Evolutionary conservation across 1,139 yeast genomes (phyloP), one percentile per base, ranked within the genome.

Genomic region (Hyphopichia fennica): DNA sequence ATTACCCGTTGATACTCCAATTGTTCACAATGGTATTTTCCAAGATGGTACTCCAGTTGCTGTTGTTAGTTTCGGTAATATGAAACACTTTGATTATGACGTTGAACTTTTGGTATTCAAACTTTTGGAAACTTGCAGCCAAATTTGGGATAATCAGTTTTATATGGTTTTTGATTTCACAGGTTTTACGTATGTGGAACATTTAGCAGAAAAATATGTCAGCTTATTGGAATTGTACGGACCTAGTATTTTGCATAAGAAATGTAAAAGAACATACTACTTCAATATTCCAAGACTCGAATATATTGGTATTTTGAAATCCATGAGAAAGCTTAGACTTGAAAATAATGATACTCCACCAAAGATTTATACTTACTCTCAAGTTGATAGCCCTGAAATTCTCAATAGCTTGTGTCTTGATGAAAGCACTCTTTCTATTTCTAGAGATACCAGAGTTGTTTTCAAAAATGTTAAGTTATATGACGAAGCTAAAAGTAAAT

Each of bases 31-130:
- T 49, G 78, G 87, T 1, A 78, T 85, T 16, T 79, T 84, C 41
- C 69, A 75, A 37, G 95, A 87, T 57, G 96, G 96, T 7, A 65
- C 80, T 0, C 95, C 95, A 0, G 72, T 82, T 19, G 66, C 87
- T 19, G 81, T 85, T 1, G 57, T 87, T 14, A 77, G 82, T 34
- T 69, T 78, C 44, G 58, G 66, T 35, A 65, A 72, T 46, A 61
- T 79, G 50, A 59, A 63, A 37, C 54, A 68, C 38, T 62, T 77
- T 11, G 69, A 71, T 10, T 54, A 71, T 38, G 87, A 84, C 45
- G 63, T 77, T 1, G 84, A 84, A 38, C 65, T 78, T 9, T 65
- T 84, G 35, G 67, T 82, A 10, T 88, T 79, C 59, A 75, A 84
- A 49, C 57, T 84, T 18, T 75, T 87, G 47, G 93, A 87, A 52